Evolutionary conservation across 2,329 filamentous ascomycete species (phyloP), one percentile per base, ranked within the genome.

Genomic region (Trichoderma sp.): DNA sequence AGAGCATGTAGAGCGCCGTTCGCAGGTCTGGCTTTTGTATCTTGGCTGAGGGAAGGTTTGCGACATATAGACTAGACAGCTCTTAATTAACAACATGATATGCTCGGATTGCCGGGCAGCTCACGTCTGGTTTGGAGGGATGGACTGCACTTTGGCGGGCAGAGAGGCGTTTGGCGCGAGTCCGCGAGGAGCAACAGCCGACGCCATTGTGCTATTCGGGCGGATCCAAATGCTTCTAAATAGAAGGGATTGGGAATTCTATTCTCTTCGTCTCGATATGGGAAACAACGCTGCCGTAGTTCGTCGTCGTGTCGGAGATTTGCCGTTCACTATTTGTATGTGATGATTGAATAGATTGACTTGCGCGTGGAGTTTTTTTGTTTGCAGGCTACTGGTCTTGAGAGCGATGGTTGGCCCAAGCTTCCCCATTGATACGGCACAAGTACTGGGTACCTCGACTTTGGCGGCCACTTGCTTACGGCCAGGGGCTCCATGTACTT

Each of bases 1-100:
- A 98, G 13, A 98, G 86, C 79, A 93, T 92, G 81, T 99, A 99
- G 34, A 99, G 86, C 5, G 91, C 90, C 54, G 92, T 90, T 74
- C 93, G 90, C 50, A 99, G 82, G 77, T 98, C 94, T 70, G 87
- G 84, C 79, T 98, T 99, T 75, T 91, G 92, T 70, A 98, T 88
- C 82, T 97, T 97, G 70, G 93, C 88, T 25, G 92, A 93, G 1
- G 86, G 86, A 2, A 99, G 86, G 75, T 97, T 97, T 63, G 89
- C 91, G 74, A 97, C 86, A 77, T 98, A 99, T 71, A 99, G 87
- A 10, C 92, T 96, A 57, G 27, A 57, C 2, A 19, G n/a, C 5
- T 12, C 70, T 57, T 73, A 50, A 35, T 56, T 61, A 35, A 5
- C 22, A 57, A 19, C 6, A 15, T 9, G 34, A 29, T 29, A 5